A percentile compares a stretch with the other conserved stretches of the same genome.
These are phyloP conservation scores for Erigeron canadensis DNA, from an alignment of 129 eudicot genomes.

Conservation along the genomic window DNA sequence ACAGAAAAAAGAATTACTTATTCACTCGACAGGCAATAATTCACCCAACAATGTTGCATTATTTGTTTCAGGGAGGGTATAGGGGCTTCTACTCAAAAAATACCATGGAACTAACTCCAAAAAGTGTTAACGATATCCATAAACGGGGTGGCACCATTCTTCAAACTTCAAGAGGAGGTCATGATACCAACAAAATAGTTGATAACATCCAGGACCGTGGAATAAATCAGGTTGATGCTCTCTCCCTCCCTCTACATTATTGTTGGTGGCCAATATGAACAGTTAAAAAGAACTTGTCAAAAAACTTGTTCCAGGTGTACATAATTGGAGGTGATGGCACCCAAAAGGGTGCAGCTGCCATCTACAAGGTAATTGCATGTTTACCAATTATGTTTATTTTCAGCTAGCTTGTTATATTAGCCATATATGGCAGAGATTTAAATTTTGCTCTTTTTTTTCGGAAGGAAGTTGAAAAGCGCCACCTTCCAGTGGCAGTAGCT, in stretches of 20 bases:
- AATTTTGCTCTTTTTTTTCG: conserved; percentile 21
- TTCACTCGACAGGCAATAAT: not conserved
- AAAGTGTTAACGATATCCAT: conserved; percentile 86
- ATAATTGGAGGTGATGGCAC: conserved; percentile 99
- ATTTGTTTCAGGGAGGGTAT: conserved; percentile 73
- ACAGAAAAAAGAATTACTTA: not conserved
- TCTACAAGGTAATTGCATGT: conserved; percentile 61
- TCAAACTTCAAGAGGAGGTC: conserved; percentile 95
- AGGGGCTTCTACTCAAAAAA: conserved; percentile 85
- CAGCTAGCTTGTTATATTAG: not conserved
- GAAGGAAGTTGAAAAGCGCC: conserved; percentile 89
- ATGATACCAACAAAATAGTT: conserved; percentile 90
- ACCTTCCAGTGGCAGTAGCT: conserved; percentile 77
- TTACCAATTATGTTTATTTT: conserved; percentile 7
- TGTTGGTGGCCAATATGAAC: not conserved
- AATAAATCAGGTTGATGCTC: conserved; percentile 62
- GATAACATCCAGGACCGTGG: conserved; percentile 98
- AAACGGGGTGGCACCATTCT: conserved; percentile 97
- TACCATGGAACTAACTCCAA: conserved; percentile 71
- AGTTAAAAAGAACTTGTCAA: conserved; percentile 11
- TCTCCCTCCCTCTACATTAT: conserved; percentile 10
- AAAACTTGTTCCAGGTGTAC: conserved; percentile 58
- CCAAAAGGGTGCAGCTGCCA: conserved; percentile 94
- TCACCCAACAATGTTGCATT: not conserved
- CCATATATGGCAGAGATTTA: conserved; percentile 7